Evolutionary conservation across 768 basidiomycete species (phyloP), one percentile per base, ranked within the genome.

Genomic region (Boletellus sp.): DNA sequence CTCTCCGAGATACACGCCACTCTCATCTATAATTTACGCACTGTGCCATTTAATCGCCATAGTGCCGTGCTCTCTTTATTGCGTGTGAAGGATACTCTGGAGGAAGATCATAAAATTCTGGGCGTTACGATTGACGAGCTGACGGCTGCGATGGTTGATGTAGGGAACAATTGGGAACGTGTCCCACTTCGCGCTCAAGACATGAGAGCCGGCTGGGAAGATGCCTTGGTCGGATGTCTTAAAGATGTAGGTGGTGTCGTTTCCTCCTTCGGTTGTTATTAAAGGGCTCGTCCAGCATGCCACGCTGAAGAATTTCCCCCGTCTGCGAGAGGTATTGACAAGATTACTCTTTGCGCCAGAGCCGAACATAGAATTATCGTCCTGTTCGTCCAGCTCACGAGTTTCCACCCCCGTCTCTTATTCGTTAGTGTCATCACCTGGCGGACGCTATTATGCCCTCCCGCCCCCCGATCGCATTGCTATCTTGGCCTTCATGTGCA

Each of bases 1-100:
- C 78, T 98, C 37, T 83, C 83, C 45, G 96, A 99, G 70, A 78
- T 94, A 40, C 94, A 98, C 68, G 84, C 90, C 2, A 80, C 83
- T 1, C 80, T 99, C 39, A 86, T 97, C 48, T 95, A 94, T 69
- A 84, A 90, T 61, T 76, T 92, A 19, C 82, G 87, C n/a, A 94
- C 94, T 13, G 82, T 87, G 12, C 75, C 84, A 10, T 89, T 86
- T 65, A 77, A 78, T 39, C 80, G 88, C 45, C 87, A 90, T 64
- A 85, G 81, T 51, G 88, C 86, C 33, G 74, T 89, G 15, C 66
- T 88, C 36, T 88, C 87, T 19, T 70, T 91, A 41, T 62, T 84
- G 55, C 60, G 62, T 19, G 45, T 56, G 41, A 67, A 75, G 19
- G 59, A 74, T 33, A 66, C 73, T 39, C 65, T 73, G 20, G 71